phyloP scores from a whole-genome alignment of 2,329 filamentous ascomycete species.

The Aspergillus quadrilineatus region DNA sequence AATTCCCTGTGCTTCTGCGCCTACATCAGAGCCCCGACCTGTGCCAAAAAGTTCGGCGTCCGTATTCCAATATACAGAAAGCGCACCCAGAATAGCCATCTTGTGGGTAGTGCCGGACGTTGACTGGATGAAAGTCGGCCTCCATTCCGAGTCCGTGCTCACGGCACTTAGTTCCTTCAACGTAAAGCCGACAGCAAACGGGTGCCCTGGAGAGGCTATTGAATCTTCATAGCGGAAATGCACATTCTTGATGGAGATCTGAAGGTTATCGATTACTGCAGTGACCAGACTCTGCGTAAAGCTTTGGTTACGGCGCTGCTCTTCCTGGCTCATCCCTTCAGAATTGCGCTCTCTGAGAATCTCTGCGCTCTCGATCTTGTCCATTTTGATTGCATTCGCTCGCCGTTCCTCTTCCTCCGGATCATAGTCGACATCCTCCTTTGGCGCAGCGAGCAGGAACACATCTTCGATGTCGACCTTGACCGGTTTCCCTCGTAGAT shows the following conservation, averaged over 20 bases:
- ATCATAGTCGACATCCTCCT: slow-evolving; percentile 91
- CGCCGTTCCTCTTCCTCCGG: slow-evolving; percentile 86
- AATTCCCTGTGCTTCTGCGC: slow-evolving; percentile 59
- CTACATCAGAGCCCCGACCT: slow-evolving; percentile 68
- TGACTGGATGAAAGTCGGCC: slow-evolving; percentile 91
- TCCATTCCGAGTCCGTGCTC: slow-evolving; percentile 93
- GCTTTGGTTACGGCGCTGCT: slow-evolving; percentile 96
- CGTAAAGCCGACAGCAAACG: slow-evolving; percentile 88
- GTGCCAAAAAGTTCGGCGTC: slow-evolving; percentile 81
- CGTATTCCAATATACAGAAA: slow-evolving; percentile 98
- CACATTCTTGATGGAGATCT: slow-evolving; percentile 97
- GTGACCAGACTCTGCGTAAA: slow-evolving; percentile 94
- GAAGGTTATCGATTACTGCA: slow-evolving; percentile 96
- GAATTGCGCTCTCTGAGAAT: slow-evolving; percentile 85
- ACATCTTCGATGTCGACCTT: slow-evolving; percentile 96
- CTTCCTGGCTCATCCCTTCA: slow-evolving; percentile 91
- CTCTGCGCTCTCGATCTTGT: slow-evolving; percentile 96
- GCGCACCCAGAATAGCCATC: slow-evolving; percentile 80
- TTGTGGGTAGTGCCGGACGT: slow-evolving; percentile 84
- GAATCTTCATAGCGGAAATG: slow-evolving; percentile 98
- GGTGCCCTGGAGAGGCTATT: slow-evolving; percentile 89
- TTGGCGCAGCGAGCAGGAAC: slow-evolving; percentile 89
- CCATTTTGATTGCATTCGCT: slow-evolving; percentile 92
- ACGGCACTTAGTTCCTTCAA: slow-evolving; percentile 96
- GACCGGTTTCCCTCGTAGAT: slow-evolving; percentile 88